phyloP scores from a whole-genome alignment of 2,329 filamentous ascomycete species.

The Epichloe coenophiala region DNA sequence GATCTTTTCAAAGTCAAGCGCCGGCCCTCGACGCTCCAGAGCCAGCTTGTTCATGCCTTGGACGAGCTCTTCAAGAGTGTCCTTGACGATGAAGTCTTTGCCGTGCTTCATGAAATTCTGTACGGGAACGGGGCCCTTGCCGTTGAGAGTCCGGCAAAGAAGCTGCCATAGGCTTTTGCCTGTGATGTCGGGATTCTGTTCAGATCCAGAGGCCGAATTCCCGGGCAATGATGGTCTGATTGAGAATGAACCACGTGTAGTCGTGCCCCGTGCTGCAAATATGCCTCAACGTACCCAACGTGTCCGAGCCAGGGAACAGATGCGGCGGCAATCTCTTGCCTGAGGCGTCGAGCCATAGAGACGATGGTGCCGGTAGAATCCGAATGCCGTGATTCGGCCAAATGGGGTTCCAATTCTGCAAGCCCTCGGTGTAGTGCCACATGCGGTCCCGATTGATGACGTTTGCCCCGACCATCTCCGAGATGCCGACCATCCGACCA shows the following conservation, averaged over 20 bases:
- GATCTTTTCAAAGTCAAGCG: conserved; percentile 31
- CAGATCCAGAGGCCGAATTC: conserved; percentile 50
- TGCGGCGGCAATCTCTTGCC: conserved; percentile 44
- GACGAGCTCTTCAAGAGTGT: conserved; percentile 41
- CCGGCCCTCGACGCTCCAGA: conserved; percentile 28
- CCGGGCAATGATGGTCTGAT: conserved; percentile 43
- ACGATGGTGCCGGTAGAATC: conserved; percentile 45
- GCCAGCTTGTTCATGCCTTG: conserved; percentile 45
- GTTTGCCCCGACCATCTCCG: conserved; percentile 36
- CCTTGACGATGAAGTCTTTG: conserved; percentile 44
- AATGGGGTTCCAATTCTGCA: conserved; percentile 49
- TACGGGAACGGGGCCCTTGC: conserved; percentile 38
- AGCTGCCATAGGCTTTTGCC: conserved; percentile 41
- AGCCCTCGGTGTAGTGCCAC: conserved; percentile 54
- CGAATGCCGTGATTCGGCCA: conserved; percentile 49
- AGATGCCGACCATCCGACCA: conserved; percentile 46
- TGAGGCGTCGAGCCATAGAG: conserved; percentile 48
- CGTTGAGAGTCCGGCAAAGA: conserved; percentile 35
- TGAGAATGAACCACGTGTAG: conserved; percentile 50
- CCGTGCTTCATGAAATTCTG: conserved; percentile 46
- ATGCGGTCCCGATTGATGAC: conserved; percentile 49
- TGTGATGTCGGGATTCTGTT: conserved; percentile 50
- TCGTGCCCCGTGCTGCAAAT: conserved; percentile 48
- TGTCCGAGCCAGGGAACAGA: conserved; percentile 44
- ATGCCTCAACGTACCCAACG: conserved; percentile 41